Base-by-base conservation (phyloP, 495 filamentous ascomycete genomes). In the Xylaria nigripes region DNA sequence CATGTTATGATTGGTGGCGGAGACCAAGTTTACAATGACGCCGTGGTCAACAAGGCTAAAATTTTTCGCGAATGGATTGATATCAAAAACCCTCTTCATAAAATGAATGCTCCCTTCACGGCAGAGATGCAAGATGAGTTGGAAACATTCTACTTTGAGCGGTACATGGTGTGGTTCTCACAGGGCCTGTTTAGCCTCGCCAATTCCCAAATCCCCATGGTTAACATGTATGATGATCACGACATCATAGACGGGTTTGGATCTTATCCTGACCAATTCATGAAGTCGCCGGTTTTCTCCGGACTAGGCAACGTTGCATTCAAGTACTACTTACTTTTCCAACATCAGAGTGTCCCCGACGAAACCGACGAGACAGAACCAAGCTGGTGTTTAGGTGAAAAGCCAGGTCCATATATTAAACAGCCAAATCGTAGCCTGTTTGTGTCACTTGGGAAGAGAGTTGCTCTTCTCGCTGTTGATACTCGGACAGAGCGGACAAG, bases 1-100 rank as follows among this genome's bases (percentile, higher is more conserved):
- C 93, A 98, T 71, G 90, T 96, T 36, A 97, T 98, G 94, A 81
- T 98, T 58, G 94, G 93, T 29, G 93, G 93, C 47, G 93, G 93
- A 46, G 93, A 98, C 67, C 93, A 98, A 67, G 85, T 98, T 57
- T 98, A 96, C 70, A 97, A 95, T 58, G 93, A 98, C 67, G 76
- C 74, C 10, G 82, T 87, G 30, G 86, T 88, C 68, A 74, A 79
- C 18, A 77, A 96, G 36, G 87, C 87, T 1, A 68, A 68, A 13
- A 73, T 82, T 21, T 96, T 96, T 74, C 76, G 80, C 48, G 79
- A 87, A 47, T 98, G 93, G 93, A 75, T 87, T 2, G 77, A 79
- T 60, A 89, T 87, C 55, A 91, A 86, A 71, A 90, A 90, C 60
- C 78, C 83, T 1, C 71, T 86, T 38, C 81, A 88, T 55, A 93